Conservation (phyloP, 2,329 filamentous ascomycete genomes). For the Leptographium lundbergii region DNA sequence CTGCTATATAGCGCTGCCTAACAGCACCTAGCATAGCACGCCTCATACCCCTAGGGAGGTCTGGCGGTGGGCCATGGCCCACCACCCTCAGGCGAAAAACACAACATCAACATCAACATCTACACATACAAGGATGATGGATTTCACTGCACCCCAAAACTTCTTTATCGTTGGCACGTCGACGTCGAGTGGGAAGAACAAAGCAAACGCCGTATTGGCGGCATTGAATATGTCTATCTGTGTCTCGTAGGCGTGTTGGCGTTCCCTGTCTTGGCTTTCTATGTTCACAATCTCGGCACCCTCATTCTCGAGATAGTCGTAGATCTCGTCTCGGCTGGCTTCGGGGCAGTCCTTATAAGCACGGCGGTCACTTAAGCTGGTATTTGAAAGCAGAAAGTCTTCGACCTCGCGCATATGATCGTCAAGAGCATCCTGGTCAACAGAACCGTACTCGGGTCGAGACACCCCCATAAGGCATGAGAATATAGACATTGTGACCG, state of each 20-base stretch:
- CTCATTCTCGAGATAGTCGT: conserved; percentile 14
- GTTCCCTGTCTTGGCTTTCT: neutral
- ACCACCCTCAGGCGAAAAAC: no score
- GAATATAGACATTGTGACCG: neutral
- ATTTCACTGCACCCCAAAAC: conserved; percentile 28
- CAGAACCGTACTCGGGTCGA: neutral
- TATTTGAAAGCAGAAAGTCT: conserved; percentile 6
- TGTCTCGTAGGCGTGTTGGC: conserved; percentile 15
- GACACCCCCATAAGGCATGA: neutral
- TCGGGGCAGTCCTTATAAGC: conserved; percentile 11
- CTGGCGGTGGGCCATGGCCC: no score
- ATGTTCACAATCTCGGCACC: neutral
- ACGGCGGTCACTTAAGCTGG: conserved; percentile 7
- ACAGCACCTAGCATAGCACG: no score
- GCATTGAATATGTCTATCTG: conserved; percentile 27
- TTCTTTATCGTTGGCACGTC: conserved; percentile 25
- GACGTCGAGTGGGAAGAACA: conserved; percentile 27
- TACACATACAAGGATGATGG: neutral
- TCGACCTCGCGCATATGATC: conserved; percentile 10
- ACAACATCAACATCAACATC: no score
- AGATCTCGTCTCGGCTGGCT: conserved; percentile 10
- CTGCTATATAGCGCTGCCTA: no score
- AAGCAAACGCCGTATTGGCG: conserved; percentile 25
- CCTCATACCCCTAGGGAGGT: no score
- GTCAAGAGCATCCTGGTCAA: neutral